These are phyloP conservation scores for Neonectria sp. DNA, from an alignment of 2,329 filamentous ascomycete genomes.

Conservation along the genomic window DNA sequence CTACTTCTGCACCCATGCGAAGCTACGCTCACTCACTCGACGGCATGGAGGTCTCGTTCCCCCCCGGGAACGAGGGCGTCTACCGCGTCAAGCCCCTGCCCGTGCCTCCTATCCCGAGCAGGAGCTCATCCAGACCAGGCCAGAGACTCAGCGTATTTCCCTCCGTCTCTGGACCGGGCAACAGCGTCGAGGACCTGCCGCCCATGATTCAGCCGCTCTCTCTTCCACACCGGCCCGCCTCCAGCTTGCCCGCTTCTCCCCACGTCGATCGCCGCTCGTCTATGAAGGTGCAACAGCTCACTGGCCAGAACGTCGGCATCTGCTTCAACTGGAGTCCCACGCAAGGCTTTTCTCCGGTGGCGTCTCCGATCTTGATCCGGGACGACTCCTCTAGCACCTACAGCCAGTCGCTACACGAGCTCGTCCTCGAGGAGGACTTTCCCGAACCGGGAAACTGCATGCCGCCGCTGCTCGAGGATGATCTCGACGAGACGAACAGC, in stretches of 20 bases:
- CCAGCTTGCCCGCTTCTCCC: constrained; percentile 38
- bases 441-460: constrained; percentile 35
- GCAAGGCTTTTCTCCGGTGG: constrained; percentile 35
- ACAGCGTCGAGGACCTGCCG: constrained; percentile 37
- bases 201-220: constrained; percentile 28
- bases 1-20: constrained; percentile 31
- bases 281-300: constrained; percentile 60
- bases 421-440: constrained; percentile 43
- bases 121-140: constrained; percentile 20
- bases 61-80: constrained; percentile 42
- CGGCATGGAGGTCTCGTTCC: constrained; percentile 38
- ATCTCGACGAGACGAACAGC: constrained; percentile 44
- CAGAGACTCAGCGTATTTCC: constrained; percentile 39
- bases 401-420: constrained; percentile 39
- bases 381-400: constrained; percentile 46
- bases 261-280: constrained; percentile 49
- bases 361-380: constrained; percentile 36
- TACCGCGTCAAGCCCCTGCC: constrained; percentile 43
- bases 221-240: constrained; percentile 36
- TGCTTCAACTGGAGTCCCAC: constrained; percentile 34
- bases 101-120: constrained; percentile 29
- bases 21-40: constrained; percentile 33
- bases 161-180: constrained; percentile 37
- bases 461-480: constrained; percentile 43
- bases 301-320: constrained; percentile 56